These are phyloP conservation scores for Hypoxylon crocopeplum DNA, from an alignment of 495 filamentous ascomycete species.

Conservation along the genomic window DNA sequence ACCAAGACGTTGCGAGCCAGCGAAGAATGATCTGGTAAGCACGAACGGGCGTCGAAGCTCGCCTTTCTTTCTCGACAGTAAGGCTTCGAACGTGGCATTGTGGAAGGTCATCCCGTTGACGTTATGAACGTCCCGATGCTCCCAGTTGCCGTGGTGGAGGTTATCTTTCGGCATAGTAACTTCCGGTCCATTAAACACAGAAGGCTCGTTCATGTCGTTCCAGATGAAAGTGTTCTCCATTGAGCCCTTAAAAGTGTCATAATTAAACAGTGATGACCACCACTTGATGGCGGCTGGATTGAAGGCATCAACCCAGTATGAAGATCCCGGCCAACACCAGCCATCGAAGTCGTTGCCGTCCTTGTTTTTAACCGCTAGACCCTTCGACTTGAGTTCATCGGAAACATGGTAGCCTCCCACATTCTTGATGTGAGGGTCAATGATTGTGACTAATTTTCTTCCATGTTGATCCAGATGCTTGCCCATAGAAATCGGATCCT, in stretches of 20 bases:
- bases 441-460: conserved; percentile 91
- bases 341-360: conserved; percentile 89
- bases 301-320: conserved; percentile 94
- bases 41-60: conserved; percentile 83
- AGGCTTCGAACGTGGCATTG: conserved; percentile 87
- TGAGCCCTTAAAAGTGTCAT: conserved; percentile 82
- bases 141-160: conserved; percentile 88
- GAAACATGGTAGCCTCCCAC: conserved; percentile 75
- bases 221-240: conserved; percentile 88
- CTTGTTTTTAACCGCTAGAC: conserved; percentile 85
- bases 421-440: conserved; percentile 98
- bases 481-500: conserved; percentile 84
- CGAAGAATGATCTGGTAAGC: conserved; percentile 88
- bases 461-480: conserved; percentile 82
- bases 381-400: conserved; percentile 82
- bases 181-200: conserved; percentile 97
- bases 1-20: conserved; percentile 85
- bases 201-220: conserved; percentile 99
- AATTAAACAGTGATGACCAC: conserved; percentile 90
- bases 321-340: conserved; percentile 98
- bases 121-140: conserved; percentile 96
- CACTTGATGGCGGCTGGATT: conserved; percentile 84
- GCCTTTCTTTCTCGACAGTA: conserved; percentile 80
- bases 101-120: conserved; percentile 91
- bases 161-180: conserved; percentile 99